Base-by-base conservation (phyloP, 805 yeast species). In the Debaryomyces tyrocola region DNA sequence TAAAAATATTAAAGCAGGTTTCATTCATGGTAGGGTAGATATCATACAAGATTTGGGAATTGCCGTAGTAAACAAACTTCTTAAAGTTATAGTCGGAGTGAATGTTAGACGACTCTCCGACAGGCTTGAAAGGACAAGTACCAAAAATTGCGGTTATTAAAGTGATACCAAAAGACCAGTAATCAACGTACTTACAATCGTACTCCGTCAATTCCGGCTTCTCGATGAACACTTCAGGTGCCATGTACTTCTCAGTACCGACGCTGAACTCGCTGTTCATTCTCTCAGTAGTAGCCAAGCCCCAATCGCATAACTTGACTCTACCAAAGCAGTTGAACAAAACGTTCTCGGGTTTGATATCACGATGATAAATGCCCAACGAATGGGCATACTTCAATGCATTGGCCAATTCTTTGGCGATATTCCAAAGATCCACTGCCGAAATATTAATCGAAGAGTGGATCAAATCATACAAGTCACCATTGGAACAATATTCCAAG, bases 281-380 rank as follows among this genome's bases (percentile, higher is more conserved):
- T 21, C 65, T 44, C 14, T 29, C 40, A n/a, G 59, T 54, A 2
- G 85, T 79, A 18, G 87, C 78, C 42, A 84, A 74, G 0, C 91
- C 91, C 88, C 89, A 85, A 60, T 85, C 90, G 46, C 88, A 83
- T 40, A 85, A 64, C 61, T 85, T 85, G 41, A 84, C 70, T 24
- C 75, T 61, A 39, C 84, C 83, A 43, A 71, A 64, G 4, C 63
- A 62, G 52, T 76, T 77, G 43, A 85, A 65, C 28, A 85, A 64
- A 24, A 85, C 75, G 56, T 85, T 85, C 63, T 85, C 91, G 1
- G 91, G 91, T 62, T 85, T 85, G 47, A 85, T 75, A 58, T 85
- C 91, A 40, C 91, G 70, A 61, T 85, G 91, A 52, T 79, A 84
- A 11, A 85, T 73, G 0, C 85, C 84, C 36, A 67, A 63, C 4